Conservation (phyloP, 768 basidiomycete genomes). For the Neoboletus subvelutipes region DNA sequence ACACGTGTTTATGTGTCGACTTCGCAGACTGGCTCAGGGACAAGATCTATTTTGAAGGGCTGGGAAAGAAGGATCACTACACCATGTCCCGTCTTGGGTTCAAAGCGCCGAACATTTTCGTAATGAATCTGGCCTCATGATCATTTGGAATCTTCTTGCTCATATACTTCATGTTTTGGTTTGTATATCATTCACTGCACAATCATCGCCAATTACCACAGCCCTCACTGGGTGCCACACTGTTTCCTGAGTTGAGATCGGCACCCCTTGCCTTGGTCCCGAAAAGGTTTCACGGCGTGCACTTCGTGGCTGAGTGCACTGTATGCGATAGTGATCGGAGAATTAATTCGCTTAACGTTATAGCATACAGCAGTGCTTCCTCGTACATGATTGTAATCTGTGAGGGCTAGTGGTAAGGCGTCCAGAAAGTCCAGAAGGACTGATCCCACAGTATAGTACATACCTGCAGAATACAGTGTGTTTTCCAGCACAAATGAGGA, state of each 20-base stretch:
- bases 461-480: too few species aligned
- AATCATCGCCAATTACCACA: background rate
- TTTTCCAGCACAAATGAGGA: too few species aligned
- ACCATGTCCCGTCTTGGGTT: conserved; percentile 63
- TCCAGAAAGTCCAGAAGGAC: background rate
- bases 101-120: conserved; percentile 75
- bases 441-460: background rate
- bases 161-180: conserved; percentile 9
- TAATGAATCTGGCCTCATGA: conserved; percentile 62
- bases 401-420: background rate
- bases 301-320: background rate
- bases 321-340: background rate
- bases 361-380: background rate
- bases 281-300: background rate
- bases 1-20: background rate
- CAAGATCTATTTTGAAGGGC: conserved; percentile 63
- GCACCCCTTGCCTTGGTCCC: background rate
- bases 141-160: background rate
- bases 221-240: background rate
- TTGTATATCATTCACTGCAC: conserved; percentile 7
- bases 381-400: too few species aligned
- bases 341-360: too few species aligned
- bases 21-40: conserved; percentile 75
- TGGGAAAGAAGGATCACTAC: conserved; percentile 62
- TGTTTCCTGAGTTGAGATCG: background rate